phyloP scores from a whole-genome alignment of 495 filamentous ascomycete genomes.

The Xylaria scruposa region DNA sequence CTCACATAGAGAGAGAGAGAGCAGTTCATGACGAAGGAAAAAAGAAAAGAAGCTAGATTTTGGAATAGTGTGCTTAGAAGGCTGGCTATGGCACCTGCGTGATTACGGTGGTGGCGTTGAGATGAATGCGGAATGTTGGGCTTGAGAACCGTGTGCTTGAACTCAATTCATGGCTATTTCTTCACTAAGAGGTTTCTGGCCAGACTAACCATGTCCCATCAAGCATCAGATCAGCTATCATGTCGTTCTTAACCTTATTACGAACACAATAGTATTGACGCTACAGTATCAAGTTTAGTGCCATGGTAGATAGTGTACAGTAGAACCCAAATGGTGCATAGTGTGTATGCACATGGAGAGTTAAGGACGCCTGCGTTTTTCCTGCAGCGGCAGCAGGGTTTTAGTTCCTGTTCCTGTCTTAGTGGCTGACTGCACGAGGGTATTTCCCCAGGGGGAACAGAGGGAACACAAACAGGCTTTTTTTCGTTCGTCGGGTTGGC shows the following conservation, averaged over 20 bases:
- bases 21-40: neutral
- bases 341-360: slow-evolving; percentile 1
- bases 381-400: slow-evolving; percentile 21
- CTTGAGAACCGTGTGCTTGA: neutral
- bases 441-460: slow-evolving; percentile 24
- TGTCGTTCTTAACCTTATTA: neutral
- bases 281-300: neutral
- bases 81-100: neutral
- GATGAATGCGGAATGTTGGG: neutral
- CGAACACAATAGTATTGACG: neutral
- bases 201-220: neutral
- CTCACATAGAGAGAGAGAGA: neutral
- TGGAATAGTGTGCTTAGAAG: neutral
- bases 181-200: neutral
- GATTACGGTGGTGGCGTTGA: slow-evolving; percentile 12
- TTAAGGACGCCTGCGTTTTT: slow-evolving; percentile 8
- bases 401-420: slow-evolving; percentile 12
- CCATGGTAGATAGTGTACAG: neutral
- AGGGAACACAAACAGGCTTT: slow-evolving; percentile 14
- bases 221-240: neutral
- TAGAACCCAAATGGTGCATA: slow-evolving; percentile 7
- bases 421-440: slow-evolving; percentile 20
- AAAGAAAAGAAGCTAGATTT: neutral
- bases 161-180: neutral
- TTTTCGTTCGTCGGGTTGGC: slow-evolving; percentile 3